Evolutionary conservation across 108 stramenopile species (phyloP).

Genomic region (Epithemia pelagica): DNA sequence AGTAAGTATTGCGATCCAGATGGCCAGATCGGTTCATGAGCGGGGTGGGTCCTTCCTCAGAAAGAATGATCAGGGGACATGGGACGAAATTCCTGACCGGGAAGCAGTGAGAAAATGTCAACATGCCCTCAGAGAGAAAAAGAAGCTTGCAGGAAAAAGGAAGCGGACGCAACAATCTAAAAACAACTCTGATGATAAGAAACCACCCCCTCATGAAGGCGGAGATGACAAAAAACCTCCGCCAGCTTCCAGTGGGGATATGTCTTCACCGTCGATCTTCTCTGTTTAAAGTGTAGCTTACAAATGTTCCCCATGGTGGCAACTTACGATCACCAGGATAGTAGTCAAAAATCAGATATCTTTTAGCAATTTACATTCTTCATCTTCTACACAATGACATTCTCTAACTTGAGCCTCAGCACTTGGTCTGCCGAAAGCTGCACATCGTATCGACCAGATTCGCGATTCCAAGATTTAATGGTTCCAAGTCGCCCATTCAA

Average conservation of each 20-base stretch:
- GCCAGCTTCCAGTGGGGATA: not conserved
- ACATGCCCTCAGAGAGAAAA: not conserved
- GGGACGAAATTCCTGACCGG: not conserved
- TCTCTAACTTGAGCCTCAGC: slow-evolving; percentile 74
- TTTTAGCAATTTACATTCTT: too few species aligned
- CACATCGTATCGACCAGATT: slow-evolving; percentile 73
- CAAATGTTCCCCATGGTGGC: too few species aligned
- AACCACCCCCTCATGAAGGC: too few species aligned
- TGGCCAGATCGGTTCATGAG: not conserved
- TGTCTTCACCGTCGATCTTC: not conserved
- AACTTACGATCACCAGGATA: too few species aligned
- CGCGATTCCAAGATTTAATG: slow-evolving; percentile 63
- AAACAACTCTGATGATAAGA: too few species aligned
- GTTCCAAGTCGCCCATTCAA: slow-evolving; percentile 85
- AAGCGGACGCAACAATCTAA: not conserved
- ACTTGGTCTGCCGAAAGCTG: slow-evolving; percentile 71
- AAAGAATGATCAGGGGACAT: not conserved
- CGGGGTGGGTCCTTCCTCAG: not conserved
- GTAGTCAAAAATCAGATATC: too few species aligned
- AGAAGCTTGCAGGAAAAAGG: not conserved
- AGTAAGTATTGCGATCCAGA: not conserved
- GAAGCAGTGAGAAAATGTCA: not conserved
- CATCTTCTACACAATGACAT: slow-evolving; percentile 74
- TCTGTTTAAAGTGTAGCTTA: too few species aligned
- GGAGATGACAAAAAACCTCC: not conserved